These are phyloP conservation scores for Kazachstania sp. DNA, from an alignment of 1,139 yeast species.

Conservation along the genomic window DNA sequence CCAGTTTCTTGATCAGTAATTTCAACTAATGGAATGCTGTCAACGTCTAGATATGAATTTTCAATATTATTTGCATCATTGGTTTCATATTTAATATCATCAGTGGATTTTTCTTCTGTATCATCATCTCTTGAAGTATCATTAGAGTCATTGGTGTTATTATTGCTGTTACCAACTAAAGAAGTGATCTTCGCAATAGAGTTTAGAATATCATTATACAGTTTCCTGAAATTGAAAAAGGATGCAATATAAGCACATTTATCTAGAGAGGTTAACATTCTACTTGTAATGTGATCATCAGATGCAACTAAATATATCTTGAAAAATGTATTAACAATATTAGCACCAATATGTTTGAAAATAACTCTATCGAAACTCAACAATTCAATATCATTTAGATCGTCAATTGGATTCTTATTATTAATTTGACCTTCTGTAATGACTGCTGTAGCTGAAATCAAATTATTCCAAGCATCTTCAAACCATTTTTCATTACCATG, in stretches of 20 bases:
- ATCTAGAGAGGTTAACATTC: constrained; percentile 81
- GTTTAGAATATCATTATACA: constrained; percentile 58
- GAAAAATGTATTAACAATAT: constrained; percentile 60
- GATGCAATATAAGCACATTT: constrained; percentile 73
- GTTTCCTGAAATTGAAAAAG: constrained; percentile 46
- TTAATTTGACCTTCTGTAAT: constrained; percentile 27
- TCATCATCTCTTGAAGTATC: neutral
- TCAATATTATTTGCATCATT: neutral
- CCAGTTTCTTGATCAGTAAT: constrained; percentile 40
- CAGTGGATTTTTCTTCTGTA: neutral
- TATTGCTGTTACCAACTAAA: constrained; percentile 21
- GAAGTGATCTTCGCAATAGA: constrained; percentile 58
- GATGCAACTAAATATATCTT: constrained; percentile 78
- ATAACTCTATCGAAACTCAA: constrained; percentile 58
- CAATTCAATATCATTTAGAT: constrained; percentile 28
- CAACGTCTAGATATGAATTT: constrained; percentile 10
- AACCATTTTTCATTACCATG: constrained; percentile 79
- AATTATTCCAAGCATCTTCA: constrained; percentile 87
- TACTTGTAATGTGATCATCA: constrained; percentile 81
- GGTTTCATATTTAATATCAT: neutral
- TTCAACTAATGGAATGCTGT: constrained; percentile 33
- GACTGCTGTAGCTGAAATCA: constrained; percentile 47
- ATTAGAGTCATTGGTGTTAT: neutral
- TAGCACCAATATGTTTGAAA: constrained; percentile 54
- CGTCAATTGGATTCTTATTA: constrained; percentile 15